Base-by-base conservation (phyloP, 1,284 basidiomycete species). In the Microbotryum scabiosae region DNA sequence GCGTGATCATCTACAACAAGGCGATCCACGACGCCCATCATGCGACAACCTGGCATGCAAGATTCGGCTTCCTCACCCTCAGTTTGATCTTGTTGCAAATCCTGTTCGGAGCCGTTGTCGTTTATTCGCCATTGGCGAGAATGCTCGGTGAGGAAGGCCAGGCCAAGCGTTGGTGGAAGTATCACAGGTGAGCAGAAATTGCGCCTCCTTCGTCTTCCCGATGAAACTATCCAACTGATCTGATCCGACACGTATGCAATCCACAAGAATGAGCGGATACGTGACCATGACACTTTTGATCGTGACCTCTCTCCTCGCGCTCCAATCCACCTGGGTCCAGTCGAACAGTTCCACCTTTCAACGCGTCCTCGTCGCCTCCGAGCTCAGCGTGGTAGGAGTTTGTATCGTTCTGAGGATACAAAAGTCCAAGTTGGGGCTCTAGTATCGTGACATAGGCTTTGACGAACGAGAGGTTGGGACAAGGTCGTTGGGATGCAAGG, bases 1-100 rank as follows among this genome's bases (percentile, higher is more conserved):
- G 46, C 12, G 47, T 62, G n/a, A 71, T 71, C 59, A 55, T 68
- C 5, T 69, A 65, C 58, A 71, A 71, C 59, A 71, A 71, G 54
- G 59, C 60, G 20, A 36, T 67, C 7, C 60, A 66, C 43, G 54
- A 56, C 2, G 69, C 69, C 3, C 50, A 59, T 20, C 70, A 71
- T 52, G 56, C 68, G 44, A 63, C 63, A 2, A 63, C 68, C 2
- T 68, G 66, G 66, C 70, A 71, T 32, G 68, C 64, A 3, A 54
- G 30, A 0, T 63, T 65, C 21, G 70, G 70, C n/a, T 16, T 68
- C 26, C 16, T 60, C 63, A 68, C 66, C 1, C 57, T 68, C 51
- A 23, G 32, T 25, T 47, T 68, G 23, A 60, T 68, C 50, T 26
- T 65, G 21, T n/a, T 62, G 5, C 70, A 71, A 59, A 66, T 66